These are phyloP conservation scores for Coniochaeta sp. DNA, from an alignment of 2,329 filamentous ascomycete species.

Conservation along the genomic window DNA sequence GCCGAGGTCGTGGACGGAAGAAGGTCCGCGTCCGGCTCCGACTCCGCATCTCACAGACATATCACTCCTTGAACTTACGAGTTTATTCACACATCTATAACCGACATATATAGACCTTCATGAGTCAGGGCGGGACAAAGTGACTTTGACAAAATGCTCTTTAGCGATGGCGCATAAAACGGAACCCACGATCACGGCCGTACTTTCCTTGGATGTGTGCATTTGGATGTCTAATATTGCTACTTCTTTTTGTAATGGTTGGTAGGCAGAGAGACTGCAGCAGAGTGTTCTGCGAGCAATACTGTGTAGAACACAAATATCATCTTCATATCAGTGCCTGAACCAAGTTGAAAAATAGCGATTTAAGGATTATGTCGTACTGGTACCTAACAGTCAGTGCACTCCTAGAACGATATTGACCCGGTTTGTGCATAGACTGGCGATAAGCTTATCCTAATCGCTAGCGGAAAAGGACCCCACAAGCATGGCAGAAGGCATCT, in stretches of 20 bases:
- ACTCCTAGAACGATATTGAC: background rate
- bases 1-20: slow-evolving; percentile 48
- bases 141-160: background rate
- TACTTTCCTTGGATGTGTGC: background rate
- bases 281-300: background rate
- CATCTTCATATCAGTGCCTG: background rate
- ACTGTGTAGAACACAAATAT: background rate
- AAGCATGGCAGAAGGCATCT: background rate
- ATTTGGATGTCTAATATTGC: background rate
- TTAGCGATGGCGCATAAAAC: slow-evolving; percentile 15
- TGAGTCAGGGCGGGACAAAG: background rate
- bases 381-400: too few relatives aligned
- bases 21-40: background rate
- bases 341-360: background rate
- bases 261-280: background rate
- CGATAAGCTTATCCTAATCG: background rate
- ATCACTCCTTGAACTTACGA: background rate
- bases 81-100: background rate
- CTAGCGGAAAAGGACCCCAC: background rate
- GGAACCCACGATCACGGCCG: background rate
- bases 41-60: background rate
- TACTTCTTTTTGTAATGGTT: background rate
- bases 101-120: background rate
- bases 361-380: background rate
- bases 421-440: background rate